Base-by-base conservation (phyloP, 2,329 filamentous ascomycete genomes). In the Aquanectria penicillioides region DNA sequence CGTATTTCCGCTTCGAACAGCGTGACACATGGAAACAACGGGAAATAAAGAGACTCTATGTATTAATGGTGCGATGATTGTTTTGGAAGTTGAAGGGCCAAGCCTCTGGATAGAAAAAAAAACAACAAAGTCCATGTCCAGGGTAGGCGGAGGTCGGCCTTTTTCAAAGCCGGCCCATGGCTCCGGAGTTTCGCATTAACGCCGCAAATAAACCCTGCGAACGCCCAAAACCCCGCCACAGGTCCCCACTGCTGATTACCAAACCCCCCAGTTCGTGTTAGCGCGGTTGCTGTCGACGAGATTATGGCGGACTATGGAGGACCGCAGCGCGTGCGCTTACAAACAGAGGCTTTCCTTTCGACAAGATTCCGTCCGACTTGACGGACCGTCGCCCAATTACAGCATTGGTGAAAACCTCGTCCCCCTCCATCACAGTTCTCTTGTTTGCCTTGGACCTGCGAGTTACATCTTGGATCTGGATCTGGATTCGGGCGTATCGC, bases 341-440 rank as follows among this genome's bases (percentile, higher is more conserved):
- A 54, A 54, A 54, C 50, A 54, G 37, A 47, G 25, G 18, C 31
- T 15, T 15, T 47, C 36, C 36, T 6, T 57, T 57, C 54, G 46
- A 52, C 43, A 52, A 36, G 48, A 38, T 58, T 58, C 55, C 48
- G 47, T 43, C 18, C 17, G 38, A 46, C 47, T 29, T 36, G 23
- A n/a, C 55, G 55, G 41, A 26, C 29, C 33, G 34, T 52, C 55
- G 55, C 55, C 55, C 48, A 58, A 58, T 58, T 52, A 37, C 36
- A 53, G 31, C 41, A 46, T 46, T 22, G 26, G 20, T n/a, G n/a
- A n/a, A n/a, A n/a, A n/a, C 40, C 17, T 37, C n/a, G 6, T 17
- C 22, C 23, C 31, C 49, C 31, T 22, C 6, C 9, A 22, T 26
- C n/a, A n/a, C n/a, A n/a, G n/a, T n/a, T n/a, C n/a, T 26, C 15